Base-by-base conservation (phyloP, 441 rosid species). In the Populus hybrid region DNA sequence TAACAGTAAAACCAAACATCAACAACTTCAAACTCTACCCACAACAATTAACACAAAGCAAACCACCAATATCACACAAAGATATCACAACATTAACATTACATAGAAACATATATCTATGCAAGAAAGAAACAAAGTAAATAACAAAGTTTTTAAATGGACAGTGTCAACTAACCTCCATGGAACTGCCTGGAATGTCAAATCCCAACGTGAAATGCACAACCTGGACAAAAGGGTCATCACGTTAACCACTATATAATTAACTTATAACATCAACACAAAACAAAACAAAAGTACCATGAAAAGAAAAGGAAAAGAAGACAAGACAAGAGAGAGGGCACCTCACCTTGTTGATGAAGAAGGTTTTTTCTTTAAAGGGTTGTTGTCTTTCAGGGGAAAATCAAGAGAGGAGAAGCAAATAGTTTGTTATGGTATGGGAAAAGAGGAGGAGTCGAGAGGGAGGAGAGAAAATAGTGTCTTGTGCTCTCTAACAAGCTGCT, bases 211-310 rank as follows among this genome's bases (percentile, higher is more conserved):
- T 88, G 69, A 75, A 83, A 81, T 73, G 81, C 78, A 69, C 78
- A 75, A 70, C 78, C 77, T 81, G 83, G 59, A 77, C 67, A 83
- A 82, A 85, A 79, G 83, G 85, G 83, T 67, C 81, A 83, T 81
- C 77, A 78, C 71, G 69, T 71, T 81, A 81, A 63, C 6, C 8
- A 6, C 72, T 82, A 54, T 18, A 54, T 54, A 86, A 85, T 84
- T 12, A 73, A 80, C 78, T 74, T 72, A 81, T 78, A 61, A 81
- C 76, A 74, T 59, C 75, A 71, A 72, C 46, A 66, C 34, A 35
- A 61, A 70, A 78, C 9, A 30, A 68, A 68, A 38, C 42, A 73
- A 74, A 76, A 74, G 40, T 57, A 57, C 16, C 10, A 70, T 16
- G 26, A 59, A 66, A 75, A 54, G 79, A 66, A 69, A 30, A 66